Percentiles rank a stretch among this genome's conserved stretches.
phyloP scores from a whole-genome alignment of 345 rosid species.

The Rhodomyrtus tomentosa region DNA sequence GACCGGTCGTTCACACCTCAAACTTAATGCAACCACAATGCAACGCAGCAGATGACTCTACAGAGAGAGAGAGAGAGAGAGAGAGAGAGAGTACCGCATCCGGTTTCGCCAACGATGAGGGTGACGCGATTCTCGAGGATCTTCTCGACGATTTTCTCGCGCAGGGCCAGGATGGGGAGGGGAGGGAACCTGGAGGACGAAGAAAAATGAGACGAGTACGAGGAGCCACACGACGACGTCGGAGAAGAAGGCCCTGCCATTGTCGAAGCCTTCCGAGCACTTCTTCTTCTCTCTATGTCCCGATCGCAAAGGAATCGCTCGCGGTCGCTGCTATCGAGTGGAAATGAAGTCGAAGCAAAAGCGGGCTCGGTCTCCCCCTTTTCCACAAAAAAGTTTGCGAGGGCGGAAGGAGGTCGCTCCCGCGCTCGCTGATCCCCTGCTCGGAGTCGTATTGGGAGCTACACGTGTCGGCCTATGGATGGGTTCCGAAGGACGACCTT shows the following conservation, averaged over 20 bases:
- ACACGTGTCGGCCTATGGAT: not conserved
- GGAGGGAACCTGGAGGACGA: conserved; percentile 40
- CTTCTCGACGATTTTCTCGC: conserved; percentile 65
- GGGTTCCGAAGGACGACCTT: not conserved
- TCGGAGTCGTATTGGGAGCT: not conserved
- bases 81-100: conserved; percentile 54
- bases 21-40: not conserved
- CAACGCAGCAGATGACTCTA: not conserved
- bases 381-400: not conserved
- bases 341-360: not conserved
- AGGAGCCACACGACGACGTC: conserved; percentile 32
- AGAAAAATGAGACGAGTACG: conserved; percentile 25
- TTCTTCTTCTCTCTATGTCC: not conserved
- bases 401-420: not conserved
- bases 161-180: conserved; percentile 62
- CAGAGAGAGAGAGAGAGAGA: not conserved
- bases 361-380: not conserved
- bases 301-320: not conserved
- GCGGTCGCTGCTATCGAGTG: not conserved
- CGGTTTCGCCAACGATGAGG: conserved; percentile 88
- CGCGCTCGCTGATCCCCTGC: not conserved
- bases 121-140: conserved; percentile 86
- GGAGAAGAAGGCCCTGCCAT: conserved; percentile 42
- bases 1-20: not conserved
- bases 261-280: not conserved